Evolutionary conservation across 2,329 filamentous ascomycete genomes (phyloP).

Genomic region (Lachnellula occidentalis): DNA sequence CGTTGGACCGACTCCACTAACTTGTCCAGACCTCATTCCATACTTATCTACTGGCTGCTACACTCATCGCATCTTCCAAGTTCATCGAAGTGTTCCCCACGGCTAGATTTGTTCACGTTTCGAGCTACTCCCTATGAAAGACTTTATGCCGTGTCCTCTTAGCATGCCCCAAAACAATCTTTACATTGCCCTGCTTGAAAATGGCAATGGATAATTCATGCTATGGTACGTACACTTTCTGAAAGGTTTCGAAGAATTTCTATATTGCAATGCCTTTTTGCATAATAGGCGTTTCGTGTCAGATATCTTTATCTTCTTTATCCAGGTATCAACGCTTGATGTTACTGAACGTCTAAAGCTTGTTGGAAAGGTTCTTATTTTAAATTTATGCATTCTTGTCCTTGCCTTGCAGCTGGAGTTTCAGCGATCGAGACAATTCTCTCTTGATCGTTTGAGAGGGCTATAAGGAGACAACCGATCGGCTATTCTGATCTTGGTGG

Average conservation of each 20-base stretch:
- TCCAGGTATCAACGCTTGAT: not conserved
- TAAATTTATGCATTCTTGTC: not conserved
- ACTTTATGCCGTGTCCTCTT: not conserved
- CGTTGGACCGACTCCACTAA: not conserved
- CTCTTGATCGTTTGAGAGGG: not conserved
- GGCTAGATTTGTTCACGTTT: not conserved
- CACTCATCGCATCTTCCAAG: not conserved
- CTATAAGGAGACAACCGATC: not conserved
- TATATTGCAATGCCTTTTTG: not conserved
- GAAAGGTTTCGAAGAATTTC: not conserved
- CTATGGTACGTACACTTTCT: not conserved
- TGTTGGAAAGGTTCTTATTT: not conserved
- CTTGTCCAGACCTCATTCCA: not conserved
- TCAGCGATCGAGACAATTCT: not conserved
- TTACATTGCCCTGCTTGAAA: not conserved
- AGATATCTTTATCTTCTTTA: not conserved
- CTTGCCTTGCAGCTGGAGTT: not conserved
- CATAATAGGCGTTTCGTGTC: not conserved
- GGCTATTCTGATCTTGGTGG: not conserved
- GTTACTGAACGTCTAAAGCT: not conserved
- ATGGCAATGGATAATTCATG: not conserved
- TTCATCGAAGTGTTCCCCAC: not conserved
- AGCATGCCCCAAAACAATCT: slow-evolving; percentile 1
- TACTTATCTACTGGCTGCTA: not conserved
- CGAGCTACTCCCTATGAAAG: not conserved